phyloP scores from a whole-genome alignment of 805 yeast species.

The Metschnikowia cubensis region DNA sequence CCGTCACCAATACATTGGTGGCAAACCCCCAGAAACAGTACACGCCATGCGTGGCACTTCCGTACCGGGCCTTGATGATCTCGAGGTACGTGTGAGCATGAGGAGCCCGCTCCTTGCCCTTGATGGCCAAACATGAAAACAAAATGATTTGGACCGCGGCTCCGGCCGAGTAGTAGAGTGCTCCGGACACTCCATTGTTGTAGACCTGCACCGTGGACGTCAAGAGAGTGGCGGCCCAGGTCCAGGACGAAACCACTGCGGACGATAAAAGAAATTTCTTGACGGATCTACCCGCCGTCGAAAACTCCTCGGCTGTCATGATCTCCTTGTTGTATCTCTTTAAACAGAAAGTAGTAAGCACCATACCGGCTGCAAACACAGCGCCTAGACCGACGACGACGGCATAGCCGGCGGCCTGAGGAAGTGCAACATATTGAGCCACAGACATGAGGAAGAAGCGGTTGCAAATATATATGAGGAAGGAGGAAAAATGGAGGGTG shows the following conservation, averaged over 20 bases:
- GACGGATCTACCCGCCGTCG: conserved; percentile 89
- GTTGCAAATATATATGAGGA: too few species aligned
- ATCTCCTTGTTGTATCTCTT: conserved; percentile 79
- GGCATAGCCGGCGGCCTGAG: conserved; percentile 84
- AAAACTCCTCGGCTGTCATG: conserved; percentile 88
- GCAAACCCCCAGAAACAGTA: conserved; percentile 79
- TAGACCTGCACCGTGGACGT: conserved; percentile 78
- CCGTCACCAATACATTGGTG: conserved; percentile 85
- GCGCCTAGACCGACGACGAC: conserved; percentile 86
- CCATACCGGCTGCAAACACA: conserved; percentile 76
- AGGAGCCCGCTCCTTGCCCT: conserved; percentile 85
- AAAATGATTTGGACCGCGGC: conserved; percentile 85
- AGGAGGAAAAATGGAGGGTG: too few species aligned
- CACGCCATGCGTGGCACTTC: conserved; percentile 64
- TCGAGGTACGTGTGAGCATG: conserved; percentile 89
- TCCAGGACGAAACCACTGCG: conserved; percentile 93
- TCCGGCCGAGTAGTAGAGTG: conserved; percentile 85
- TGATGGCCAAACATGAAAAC: conserved; percentile 83
- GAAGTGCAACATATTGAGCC: conserved; percentile 34
- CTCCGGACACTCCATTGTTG: conserved; percentile 70
- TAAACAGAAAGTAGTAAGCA: conserved; percentile 63
- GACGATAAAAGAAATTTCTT: conserved; percentile 81
- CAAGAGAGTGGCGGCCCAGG: conserved; percentile 50
- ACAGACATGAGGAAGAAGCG: conserved; percentile 13
- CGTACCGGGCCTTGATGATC: conserved; percentile 77